These are phyloP conservation scores for Xylaria sp. DNA, from an alignment of 2,329 filamentous ascomycete genomes.

Conservation along the genomic window DNA sequence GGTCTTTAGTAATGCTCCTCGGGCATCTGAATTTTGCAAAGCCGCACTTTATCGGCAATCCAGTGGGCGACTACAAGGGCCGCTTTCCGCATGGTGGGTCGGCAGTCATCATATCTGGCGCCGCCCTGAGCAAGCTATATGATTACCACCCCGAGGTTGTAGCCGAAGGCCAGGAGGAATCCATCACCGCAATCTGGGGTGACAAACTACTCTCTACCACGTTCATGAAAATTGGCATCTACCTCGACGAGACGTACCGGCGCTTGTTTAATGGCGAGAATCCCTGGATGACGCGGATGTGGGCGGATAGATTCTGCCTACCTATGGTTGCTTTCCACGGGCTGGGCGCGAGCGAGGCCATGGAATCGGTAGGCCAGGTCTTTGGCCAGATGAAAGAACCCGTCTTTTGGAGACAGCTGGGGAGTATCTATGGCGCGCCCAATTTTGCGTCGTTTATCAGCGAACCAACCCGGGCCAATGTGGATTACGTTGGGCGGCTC, in stretches of 20 bases:
- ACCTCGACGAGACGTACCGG: conserved; percentile 57
- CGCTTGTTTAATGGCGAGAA: conserved; percentile 60
- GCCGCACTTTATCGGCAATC: conserved; percentile 58
- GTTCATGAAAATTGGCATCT: conserved; percentile 55
- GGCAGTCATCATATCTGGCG: conserved; percentile 54
- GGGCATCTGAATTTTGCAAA: conserved; percentile 50
- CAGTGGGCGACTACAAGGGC: conserved; percentile 57
- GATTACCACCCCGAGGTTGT: conserved; percentile 45
- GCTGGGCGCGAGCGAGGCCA: conserved; percentile 47
- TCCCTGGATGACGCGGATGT: conserved; percentile 52
- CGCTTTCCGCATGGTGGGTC: conserved; percentile 62
- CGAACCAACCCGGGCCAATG: conserved; percentile 41
- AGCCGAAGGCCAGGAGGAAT: conserved; percentile 48
- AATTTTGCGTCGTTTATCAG: conserved; percentile 43
- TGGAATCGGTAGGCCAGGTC: conserved; percentile 47
- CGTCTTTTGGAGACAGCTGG: conserved; percentile 55
- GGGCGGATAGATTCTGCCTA: conserved; percentile 53
- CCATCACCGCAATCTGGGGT: conserved; percentile 56
- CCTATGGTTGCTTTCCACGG: conserved; percentile 59
- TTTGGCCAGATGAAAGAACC: conserved; percentile 45
- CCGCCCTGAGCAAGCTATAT: conserved; percentile 52
- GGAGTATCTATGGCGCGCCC: conserved; percentile 50
- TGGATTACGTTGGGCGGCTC: conserved; percentile 55
- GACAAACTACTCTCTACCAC: conserved; percentile 58
- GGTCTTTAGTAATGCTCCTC: conserved; percentile 52